These are phyloP conservation scores for Zea luxurians DNA, from an alignment of 176 grass and related monocot species.

Conservation along the genomic window DNA sequence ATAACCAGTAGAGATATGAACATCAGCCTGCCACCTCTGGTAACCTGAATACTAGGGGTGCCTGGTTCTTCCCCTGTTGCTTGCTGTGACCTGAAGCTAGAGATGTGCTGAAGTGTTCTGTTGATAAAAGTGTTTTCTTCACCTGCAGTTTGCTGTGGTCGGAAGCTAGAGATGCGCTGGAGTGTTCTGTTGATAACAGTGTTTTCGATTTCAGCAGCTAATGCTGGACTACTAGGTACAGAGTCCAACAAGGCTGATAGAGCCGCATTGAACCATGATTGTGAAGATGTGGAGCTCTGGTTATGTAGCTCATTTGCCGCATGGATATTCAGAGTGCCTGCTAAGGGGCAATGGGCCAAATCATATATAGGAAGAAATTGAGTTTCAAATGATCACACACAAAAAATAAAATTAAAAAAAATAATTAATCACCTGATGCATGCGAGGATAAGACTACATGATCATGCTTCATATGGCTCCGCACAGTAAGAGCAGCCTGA, in stretches of 20 bases:
- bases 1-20: constrained; percentile 63
- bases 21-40: constrained; percentile 50
- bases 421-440: constrained; percentile 61
- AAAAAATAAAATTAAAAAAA: constrained; percentile 11
- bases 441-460: constrained; percentile 46
- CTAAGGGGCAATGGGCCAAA: constrained; percentile 12
- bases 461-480: constrained; percentile 36
- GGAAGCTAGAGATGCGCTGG: constrained; percentile 84
- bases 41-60: constrained; percentile 33
- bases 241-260: constrained; percentile 71
- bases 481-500: constrained; percentile 45
- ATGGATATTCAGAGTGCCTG: constrained; percentile 52
- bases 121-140: constrained; percentile 58
- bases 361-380: constrained; percentile 28
- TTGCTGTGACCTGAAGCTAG: constrained; percentile 73
- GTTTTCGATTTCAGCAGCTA: constrained; percentile 83
- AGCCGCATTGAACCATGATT: constrained; percentile 62
- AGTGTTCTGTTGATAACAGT: constrained; percentile 63
- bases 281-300: constrained; percentile 29
- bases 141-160: constrained; percentile 42
- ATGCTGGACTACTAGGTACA: constrained; percentile 70
- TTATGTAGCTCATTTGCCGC: constrained; percentile 36
- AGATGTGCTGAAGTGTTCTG: constrained; percentile 68
- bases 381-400: neutral
- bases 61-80: constrained; percentile 35